Conservation (phyloP, 139 green algal genomes). For the Desmodesmus armatus region DNA sequence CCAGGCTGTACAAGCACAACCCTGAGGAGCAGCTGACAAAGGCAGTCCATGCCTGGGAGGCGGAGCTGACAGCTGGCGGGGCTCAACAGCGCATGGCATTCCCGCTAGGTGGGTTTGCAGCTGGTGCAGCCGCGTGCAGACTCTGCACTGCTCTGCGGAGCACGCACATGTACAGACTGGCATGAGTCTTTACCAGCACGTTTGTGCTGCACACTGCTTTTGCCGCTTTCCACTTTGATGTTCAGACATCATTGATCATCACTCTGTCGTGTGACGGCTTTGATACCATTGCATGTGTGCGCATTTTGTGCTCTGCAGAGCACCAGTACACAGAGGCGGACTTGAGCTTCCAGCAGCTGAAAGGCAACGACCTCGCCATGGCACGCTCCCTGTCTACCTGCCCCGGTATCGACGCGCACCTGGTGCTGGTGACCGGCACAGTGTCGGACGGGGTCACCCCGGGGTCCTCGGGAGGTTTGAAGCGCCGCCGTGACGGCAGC, state of each 20-base stretch:
- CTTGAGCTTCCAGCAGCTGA: constrained; percentile 34
- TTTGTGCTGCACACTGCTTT: too few species aligned
- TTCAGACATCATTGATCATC: not conserved
- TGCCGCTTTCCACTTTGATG: too few species aligned
- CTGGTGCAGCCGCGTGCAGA: not conserved
- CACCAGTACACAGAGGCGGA: constrained; percentile 43
- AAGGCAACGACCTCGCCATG: constrained; percentile 28
- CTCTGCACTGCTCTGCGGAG: not conserved
- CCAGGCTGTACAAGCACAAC: not conserved
- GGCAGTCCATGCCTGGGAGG: not conserved
- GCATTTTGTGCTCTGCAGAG: not conserved
- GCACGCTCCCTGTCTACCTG: not conserved
- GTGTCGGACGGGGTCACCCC: not conserved
- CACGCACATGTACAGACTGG: not conserved
- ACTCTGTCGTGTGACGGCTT: not conserved
- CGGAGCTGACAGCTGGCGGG: not conserved
- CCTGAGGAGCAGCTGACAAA: not conserved
- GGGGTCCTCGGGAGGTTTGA: not conserved
- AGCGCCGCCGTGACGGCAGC: not conserved
- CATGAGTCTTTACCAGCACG: too few species aligned
- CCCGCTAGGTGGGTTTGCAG: not conserved
- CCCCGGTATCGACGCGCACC: constrained; percentile 26
- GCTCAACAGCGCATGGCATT: not conserved
- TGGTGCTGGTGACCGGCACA: constrained; percentile 37
- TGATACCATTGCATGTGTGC: too few species aligned